phyloP scores from a whole-genome alignment of 2,329 filamentous ascomycete genomes.

The Sclerotinia minor region DNA sequence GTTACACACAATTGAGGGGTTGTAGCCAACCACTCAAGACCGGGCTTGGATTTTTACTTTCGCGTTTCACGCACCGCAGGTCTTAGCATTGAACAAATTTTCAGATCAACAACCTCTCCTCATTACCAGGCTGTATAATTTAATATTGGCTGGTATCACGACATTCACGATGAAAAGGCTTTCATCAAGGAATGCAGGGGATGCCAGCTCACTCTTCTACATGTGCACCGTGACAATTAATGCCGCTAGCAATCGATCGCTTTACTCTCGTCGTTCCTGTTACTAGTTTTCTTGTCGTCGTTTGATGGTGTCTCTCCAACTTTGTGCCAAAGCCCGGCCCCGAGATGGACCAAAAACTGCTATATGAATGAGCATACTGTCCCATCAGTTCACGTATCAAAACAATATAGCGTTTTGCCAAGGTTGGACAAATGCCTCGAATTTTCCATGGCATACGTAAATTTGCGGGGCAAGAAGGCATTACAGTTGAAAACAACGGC shows the following conservation, averaged over 20 bases:
- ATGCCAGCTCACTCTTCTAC: not conserved
- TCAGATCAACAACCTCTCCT: not conserved
- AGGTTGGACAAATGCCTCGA: not conserved
- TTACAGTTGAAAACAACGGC: not conserved
- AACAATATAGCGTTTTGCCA: not conserved
- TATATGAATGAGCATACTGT: not conserved
- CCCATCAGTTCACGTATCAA: not conserved
- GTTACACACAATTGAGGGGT: slow-evolving; percentile 16
- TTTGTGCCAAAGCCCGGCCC: not conserved
- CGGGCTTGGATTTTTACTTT: not conserved
- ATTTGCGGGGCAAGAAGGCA: slow-evolving; percentile 9
- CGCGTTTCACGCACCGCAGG: not conserved
- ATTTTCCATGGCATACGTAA: slow-evolving; percentile 4
- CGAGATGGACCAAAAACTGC: not conserved
- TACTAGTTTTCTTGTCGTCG: not conserved
- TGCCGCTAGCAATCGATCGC: not conserved
- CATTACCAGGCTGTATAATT: not conserved
- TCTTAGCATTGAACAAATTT: not conserved
- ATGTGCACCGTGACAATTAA: not conserved
- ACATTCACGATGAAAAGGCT: not conserved
- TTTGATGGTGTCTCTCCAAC: not conserved
- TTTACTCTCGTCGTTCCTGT: not conserved
- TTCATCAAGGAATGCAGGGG: slow-evolving; percentile 8
- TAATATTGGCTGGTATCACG: not conserved
- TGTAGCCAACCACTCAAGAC: not conserved